These are phyloP conservation scores for Ustilago cynodontis DNA, from an alignment of 1,284 basidiomycete genomes.

Conservation along the genomic window DNA sequence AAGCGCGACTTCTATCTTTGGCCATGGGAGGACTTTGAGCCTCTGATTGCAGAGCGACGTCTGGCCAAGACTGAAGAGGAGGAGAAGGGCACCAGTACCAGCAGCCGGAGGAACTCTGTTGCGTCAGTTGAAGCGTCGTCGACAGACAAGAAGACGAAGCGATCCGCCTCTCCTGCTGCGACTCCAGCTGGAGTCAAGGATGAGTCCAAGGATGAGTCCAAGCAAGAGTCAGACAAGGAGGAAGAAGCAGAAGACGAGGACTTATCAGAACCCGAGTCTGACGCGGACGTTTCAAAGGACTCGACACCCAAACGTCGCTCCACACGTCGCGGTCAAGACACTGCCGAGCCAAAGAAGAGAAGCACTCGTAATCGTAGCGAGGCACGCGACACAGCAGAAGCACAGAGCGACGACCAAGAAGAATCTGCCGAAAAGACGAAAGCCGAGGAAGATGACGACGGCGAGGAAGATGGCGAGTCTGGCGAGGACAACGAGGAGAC, in stretches of 20 bases:
- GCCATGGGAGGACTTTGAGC: conserved; percentile 52
- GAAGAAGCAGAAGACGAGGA: conserved; percentile 32
- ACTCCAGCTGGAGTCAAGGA: background rate
- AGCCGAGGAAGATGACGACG: conserved; percentile 28
- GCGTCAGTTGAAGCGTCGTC: background rate
- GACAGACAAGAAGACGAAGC: conserved; percentile 20
- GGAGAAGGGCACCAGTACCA: conserved; percentile 2
- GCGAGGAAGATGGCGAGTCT: conserved; percentile 37
- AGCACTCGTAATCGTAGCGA: conserved; percentile 15
- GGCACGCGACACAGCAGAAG: conserved; percentile 36
- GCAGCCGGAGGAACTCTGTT: background rate
- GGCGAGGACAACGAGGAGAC: conserved; percentile 58
- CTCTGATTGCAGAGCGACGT: conserved; percentile 42
- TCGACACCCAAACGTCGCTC: conserved; percentile 32
- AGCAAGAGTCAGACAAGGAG: conserved; percentile 19
- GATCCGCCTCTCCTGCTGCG: conserved; percentile 18
- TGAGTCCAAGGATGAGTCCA: conserved; percentile 5
- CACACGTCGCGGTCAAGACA: conserved; percentile 28
- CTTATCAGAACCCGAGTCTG: conserved; percentile 41
- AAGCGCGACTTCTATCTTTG: conserved; percentile 50
- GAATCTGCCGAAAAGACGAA: conserved; percentile 12
- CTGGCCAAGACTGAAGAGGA: conserved; percentile 28
- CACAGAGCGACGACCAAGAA: conserved; percentile 28
- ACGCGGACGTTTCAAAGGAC: conserved; percentile 33
- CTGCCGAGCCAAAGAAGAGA: conserved; percentile 19